Evolutionary conservation across 2,329 filamentous ascomycete species (phyloP).

Genomic region (Colletotrichum spaethianum): DNA sequence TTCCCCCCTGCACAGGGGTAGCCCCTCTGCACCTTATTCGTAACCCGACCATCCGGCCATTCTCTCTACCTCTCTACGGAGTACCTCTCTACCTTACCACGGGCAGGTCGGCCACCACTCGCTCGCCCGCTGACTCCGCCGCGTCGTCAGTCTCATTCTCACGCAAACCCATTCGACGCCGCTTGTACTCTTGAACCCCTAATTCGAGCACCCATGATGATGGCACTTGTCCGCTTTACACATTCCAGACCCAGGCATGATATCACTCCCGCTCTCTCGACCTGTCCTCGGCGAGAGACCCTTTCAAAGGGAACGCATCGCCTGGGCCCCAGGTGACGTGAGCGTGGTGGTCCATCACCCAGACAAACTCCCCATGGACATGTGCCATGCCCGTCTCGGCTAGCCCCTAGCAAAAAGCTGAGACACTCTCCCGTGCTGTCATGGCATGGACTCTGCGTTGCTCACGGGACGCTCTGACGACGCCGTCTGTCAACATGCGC

Average conservation of each 20-base stretch:
- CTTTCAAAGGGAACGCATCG: slow-evolving; percentile 8
- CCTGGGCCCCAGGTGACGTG: slow-evolving; percentile 4
- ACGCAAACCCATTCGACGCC: neutral
- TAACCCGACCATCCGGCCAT: slow-evolving; percentile 27
- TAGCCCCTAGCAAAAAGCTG: slow-evolving; percentile 8
- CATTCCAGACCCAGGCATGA: slow-evolving; percentile 16
- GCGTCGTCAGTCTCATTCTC: slow-evolving; percentile 13
- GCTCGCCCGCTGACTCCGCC: slow-evolving; percentile 5
- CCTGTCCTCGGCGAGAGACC: neutral
- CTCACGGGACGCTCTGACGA: slow-evolving; percentile 13
- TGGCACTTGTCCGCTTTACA: neutral
- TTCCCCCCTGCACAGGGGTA: slow-evolving; percentile 35
- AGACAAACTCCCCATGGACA: slow-evolving; percentile 12
- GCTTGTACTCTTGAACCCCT: neutral
- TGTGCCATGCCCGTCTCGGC: slow-evolving; percentile 20
- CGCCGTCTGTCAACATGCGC: neutral
- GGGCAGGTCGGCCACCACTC: no score
- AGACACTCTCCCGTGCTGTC: slow-evolving; percentile 19
- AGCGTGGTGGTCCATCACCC: neutral
- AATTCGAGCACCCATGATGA: neutral
- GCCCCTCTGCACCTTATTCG: slow-evolving; percentile 38
- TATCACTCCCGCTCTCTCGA: neutral
- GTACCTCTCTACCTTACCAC: no score
- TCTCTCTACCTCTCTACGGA: no score
- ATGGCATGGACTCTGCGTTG: neutral